Percentiles rank a stretch among this genome's conserved stretches.
phyloP scores from a whole-genome alignment of 345 rosid genomes.

The Moringa oleifera region DNA sequence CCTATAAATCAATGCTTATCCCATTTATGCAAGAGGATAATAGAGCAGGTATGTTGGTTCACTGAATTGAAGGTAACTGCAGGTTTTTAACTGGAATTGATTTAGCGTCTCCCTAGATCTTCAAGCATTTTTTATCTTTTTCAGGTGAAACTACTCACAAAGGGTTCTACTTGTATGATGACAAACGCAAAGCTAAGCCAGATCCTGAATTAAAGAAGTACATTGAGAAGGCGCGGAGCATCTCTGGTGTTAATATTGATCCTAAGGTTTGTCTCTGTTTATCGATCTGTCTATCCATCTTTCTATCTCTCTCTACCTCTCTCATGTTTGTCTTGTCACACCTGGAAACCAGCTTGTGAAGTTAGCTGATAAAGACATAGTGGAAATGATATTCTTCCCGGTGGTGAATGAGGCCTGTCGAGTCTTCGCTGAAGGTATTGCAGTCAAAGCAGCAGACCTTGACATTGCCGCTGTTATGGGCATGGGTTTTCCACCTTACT shows the following conservation, averaged over 20 bases:
- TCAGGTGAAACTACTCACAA: slow-evolving; percentile 77
- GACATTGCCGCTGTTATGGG: slow-evolving; percentile 88
- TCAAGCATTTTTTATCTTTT: slow-evolving; percentile 15
- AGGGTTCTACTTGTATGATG: slow-evolving; percentile 84
- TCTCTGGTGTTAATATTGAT: slow-evolving; percentile 64
- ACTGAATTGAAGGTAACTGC: background rate
- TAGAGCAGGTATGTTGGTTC: slow-evolving; percentile 53
- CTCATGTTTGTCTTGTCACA: slow-evolving; percentile 9
- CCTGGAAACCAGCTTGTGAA: slow-evolving; percentile 51
- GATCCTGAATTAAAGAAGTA: slow-evolving; percentile 77
- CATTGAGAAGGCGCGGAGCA: slow-evolving; percentile 74
- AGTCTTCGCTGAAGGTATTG: slow-evolving; percentile 87
- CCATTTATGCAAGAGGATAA: slow-evolving; percentile 91
- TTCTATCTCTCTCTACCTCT: background rate
- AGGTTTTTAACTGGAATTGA: background rate
- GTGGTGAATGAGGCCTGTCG: slow-evolving; percentile 96
- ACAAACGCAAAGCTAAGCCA: slow-evolving; percentile 77
- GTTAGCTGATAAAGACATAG: slow-evolving; percentile 70
- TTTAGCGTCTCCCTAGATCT: slow-evolving; percentile 7
- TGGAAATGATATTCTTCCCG: slow-evolving; percentile 93
- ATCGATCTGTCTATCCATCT: background rate
- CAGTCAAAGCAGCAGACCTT: slow-evolving; percentile 88
- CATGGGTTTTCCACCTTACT: slow-evolving; percentile 95
- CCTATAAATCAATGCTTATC: slow-evolving; percentile 79
- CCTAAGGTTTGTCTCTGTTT: slow-evolving; percentile 50